Base-by-base conservation (phyloP, 257 asterid genomes). In the Solanum appendiculatum region DNA sequence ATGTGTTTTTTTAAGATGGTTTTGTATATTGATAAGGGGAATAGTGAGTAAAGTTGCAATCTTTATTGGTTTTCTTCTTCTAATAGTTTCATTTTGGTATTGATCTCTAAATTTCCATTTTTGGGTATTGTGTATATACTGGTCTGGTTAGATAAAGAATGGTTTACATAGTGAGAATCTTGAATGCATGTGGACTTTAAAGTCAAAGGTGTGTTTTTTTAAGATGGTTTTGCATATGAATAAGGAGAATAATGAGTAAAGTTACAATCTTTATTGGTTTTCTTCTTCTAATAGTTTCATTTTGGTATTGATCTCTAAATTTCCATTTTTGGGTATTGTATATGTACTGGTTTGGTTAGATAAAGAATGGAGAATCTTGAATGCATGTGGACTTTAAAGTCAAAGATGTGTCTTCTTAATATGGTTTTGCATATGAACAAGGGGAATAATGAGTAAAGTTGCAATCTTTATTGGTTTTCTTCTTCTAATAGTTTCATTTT, bases 181-280 rank as follows among this genome's bases (percentile, higher is more conserved):
- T 87, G 89, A 88, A 68, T 91, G 94, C 92, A 90, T 92, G 93
- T 86, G 87, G 64, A 81, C 70, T 84, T 86, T 85, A 75, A 51
- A 81, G 88, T 82, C 31, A 60, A 84, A 51, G 46, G 2, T 36
- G 58, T 88, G 27, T 69, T 20, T 37, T 60, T 39, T 40, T 51
- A 40, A 36, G 87, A 68, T 85, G 80, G 40, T 66, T 84, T 20
- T 69, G n/a, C 2, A 15, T 69, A 29, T 15, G 0, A 0, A 25
- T 12, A 12, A 13, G 9, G 9, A 34, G 34, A 5, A 27, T 11
- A 5, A 5, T 25, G 34, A 64, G 34, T 25, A 25, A 64, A 64
- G 34, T 25, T 64, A 9, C 1, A 64, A 64, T 64, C 34, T 64
- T 64, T 25, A 11, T 64, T 64, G 34, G 20, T 64, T 63, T 39